A percentile compares a stretch with the other conserved stretches of the same genome.
These are phyloP conservation scores for Monoraphidium neglectum DNA, from an alignment of 139 green algal genomes.

Conservation along the genomic window DNA sequence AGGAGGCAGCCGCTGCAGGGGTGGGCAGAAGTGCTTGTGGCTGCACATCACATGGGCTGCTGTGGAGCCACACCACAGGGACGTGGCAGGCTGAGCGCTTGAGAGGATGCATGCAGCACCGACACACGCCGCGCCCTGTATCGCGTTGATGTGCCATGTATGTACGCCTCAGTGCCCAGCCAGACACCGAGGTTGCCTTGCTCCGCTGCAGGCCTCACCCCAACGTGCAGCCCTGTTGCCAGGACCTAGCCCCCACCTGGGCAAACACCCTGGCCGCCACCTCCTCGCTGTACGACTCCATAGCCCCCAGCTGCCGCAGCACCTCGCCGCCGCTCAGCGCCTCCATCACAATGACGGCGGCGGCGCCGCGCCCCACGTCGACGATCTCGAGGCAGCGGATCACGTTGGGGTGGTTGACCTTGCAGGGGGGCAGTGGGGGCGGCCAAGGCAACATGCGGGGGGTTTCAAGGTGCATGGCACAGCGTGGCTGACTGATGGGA, in stretches of 20 bases:
- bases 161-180: background rate
- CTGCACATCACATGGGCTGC: background rate
- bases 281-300: slow-evolving; percentile 45
- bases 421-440: too few relatives aligned
- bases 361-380: slow-evolving; percentile 24
- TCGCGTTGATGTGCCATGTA: background rate
- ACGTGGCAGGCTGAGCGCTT: background rate
- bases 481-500: too few relatives aligned
- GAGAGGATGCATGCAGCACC: background rate
- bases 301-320: slow-evolving; percentile 46
- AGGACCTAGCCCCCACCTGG: slow-evolving; percentile 21
- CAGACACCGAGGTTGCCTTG: background rate
- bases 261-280: slow-evolving; percentile 41
- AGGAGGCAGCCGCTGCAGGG: background rate
- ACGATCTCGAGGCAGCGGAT: slow-evolving; percentile 40
- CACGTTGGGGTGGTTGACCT: slow-evolving; percentile 37
- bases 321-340: slow-evolving; percentile 47
- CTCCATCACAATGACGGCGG: slow-evolving; percentile 49
- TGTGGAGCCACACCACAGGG: background rate
- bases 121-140: background rate
- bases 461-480: too few relatives aligned
- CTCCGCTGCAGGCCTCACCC: background rate
- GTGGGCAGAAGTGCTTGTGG: background rate
- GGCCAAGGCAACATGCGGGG: too few relatives aligned
- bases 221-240: background rate